These are phyloP conservation scores for Heritiera fomes DNA, from an alignment of 345 rosid genomes.

Conservation along the genomic window DNA sequence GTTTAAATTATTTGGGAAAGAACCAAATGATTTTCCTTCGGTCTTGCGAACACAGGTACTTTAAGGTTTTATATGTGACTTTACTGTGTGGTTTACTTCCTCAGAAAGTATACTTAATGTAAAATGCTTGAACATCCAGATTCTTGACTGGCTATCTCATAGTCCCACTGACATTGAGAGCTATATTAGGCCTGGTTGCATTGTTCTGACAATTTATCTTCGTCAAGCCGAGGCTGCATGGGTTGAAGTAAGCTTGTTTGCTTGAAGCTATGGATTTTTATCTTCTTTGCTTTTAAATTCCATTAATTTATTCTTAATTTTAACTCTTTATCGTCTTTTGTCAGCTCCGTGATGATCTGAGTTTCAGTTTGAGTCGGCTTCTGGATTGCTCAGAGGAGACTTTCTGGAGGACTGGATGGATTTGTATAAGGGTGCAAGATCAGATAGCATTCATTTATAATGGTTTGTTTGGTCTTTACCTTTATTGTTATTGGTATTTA, in stretches of 20 bases:
- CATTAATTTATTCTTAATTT: conserved; percentile 18
- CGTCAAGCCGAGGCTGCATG: conserved; percentile 81
- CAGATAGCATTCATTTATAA: conserved; percentile 78
- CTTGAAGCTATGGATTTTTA: conserved; percentile 14
- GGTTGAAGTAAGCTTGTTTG: conserved; percentile 72
- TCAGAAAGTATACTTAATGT: conserved; percentile 25
- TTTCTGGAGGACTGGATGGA: conserved; percentile 95
- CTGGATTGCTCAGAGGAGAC: conserved; percentile 67
- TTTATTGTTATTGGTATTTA: neutral
- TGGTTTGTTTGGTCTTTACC: conserved; percentile 48
- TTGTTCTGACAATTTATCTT: conserved; percentile 83
- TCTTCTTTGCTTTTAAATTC: conserved; percentile 3
- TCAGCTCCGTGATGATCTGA: conserved; percentile 74
- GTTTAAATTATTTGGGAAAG: conserved; percentile 93
- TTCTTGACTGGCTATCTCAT: conserved; percentile 89
- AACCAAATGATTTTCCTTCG: conserved; percentile 87
- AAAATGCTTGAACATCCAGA: conserved; percentile 52
- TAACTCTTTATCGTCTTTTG: conserved; percentile 22
- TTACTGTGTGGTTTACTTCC: conserved; percentile 17
- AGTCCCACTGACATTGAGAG: conserved; percentile 99
- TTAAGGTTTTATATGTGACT: conserved; percentile 9
- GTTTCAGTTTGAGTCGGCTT: conserved; percentile 79
- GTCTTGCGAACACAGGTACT: conserved; percentile 85
- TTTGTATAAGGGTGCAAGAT: conserved; percentile 67
- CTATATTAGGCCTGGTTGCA: conserved; percentile 97